Evolutionary conservation across 768 basidiomycete genomes (phyloP), one percentile per base, ranked within the genome.

Genomic region (Amanita phalloides): DNA sequence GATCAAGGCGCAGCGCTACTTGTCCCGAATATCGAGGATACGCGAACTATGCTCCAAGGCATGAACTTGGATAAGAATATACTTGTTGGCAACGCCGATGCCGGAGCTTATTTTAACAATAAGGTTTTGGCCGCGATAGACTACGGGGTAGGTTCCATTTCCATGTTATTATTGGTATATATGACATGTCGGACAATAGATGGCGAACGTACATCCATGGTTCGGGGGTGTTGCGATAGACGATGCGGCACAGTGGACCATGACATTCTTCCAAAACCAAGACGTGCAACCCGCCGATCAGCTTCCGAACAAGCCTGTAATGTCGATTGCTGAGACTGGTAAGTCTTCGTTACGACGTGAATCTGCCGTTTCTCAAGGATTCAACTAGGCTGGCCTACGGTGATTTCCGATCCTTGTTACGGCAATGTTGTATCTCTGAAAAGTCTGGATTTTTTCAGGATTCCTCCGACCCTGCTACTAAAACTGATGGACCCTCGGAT

Each of bases 271-370:
- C 73, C 59, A 83, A 54, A 61, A 72, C 8, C 75, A 67, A n/a
- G 75, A 94, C 61, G 75, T 90, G 4, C 66, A 58, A 6, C 61
- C 68, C n/a, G 86, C 90, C 0, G 56, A 67, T 7, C 48, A 56
- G 0, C 70, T 86, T 20, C n/a, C 78, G 4, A 95, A 93, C 64
- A 73, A 78, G 3, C 91, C 93, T 0, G 62, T 72, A 42, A 83
- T 90, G 76, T 94, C 80, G 67, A 96, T 98, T 54, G 96, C 95
- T 0, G 96, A 99, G 72, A 96, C 93, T 11, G 88, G 88, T 48
- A 60, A 42, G 49, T 44, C 0, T 10, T 47, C 33, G 25, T 7
- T 32, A 5, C 4, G 25, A 6, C 17, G 44, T 62, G 69, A 63
- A 60, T 9, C 59, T 51, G 28, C 26, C 48, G 50, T 32, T 32